A percentile compares a stretch with the other conserved stretches of the same genome.
phyloP scores from a whole-genome alignment of 1,284 basidiomycete genomes.

The Moniliella sp. region DNA sequence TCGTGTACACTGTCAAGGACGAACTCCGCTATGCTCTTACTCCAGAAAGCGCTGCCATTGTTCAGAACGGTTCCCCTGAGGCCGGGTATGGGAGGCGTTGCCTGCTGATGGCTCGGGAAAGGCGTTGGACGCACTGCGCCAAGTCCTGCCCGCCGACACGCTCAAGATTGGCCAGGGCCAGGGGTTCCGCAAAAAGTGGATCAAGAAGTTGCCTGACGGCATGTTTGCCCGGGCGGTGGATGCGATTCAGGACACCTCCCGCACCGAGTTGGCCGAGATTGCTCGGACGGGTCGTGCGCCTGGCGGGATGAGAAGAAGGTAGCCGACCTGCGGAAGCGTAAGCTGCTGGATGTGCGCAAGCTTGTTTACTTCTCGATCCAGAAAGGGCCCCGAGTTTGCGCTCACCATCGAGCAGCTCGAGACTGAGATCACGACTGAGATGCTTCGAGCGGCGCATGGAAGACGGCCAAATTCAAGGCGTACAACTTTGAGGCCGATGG shows the following conservation, averaged over 20 bases:
- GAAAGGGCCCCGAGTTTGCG: constrained; percentile 70
- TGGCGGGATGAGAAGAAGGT: constrained; percentile 15
- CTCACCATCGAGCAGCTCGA: constrained; percentile 87
- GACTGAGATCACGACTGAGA: constrained; percentile 85
- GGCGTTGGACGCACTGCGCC: constrained; percentile 16
- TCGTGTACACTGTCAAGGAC: constrained; percentile 14
- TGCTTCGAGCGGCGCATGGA: constrained; percentile 48
- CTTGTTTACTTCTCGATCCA: constrained; percentile 74
- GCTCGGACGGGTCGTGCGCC: constrained; percentile 40
- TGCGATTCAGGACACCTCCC: constrained; percentile 27
- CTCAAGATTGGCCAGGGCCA: constrained; percentile 54
- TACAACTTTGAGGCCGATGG: constrained; percentile 98
- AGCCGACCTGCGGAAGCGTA: constrained; percentile 58
- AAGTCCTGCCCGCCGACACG: constrained; percentile 21
- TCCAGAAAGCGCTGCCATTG: constrained; percentile 6
- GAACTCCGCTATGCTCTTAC: constrained; percentile 11
- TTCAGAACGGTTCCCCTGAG: constrained; percentile 19
- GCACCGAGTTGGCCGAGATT: constrained; percentile 54
- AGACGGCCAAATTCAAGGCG: constrained; percentile 53
- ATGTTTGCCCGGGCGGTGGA: constrained; percentile 48
- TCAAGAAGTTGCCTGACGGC: constrained; percentile 67
- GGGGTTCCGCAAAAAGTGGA: constrained; percentile 95
- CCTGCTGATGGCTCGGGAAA: constrained; percentile 15
- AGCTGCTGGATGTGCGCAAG: constrained; percentile 57
- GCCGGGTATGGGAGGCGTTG: constrained; percentile 22